Conservation (phyloP, 306 rosid genomes). For the Fragaria iinumae region DNA sequence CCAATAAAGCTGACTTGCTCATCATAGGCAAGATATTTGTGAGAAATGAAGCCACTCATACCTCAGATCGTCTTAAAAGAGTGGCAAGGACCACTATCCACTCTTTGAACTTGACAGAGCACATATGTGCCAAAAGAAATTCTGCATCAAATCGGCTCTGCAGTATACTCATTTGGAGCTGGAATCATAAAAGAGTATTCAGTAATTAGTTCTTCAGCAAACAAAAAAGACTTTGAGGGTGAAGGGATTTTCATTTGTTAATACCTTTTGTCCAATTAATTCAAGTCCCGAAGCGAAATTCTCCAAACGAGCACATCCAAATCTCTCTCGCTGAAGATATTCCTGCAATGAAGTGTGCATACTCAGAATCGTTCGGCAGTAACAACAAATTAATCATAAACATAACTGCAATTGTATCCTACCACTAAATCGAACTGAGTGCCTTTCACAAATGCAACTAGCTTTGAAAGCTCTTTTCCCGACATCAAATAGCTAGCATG, state of each 20-base stretch:
- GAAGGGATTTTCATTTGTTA: slow-evolving; percentile 17
- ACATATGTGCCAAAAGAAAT: slow-evolving; percentile 91
- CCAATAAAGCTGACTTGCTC: slow-evolving; percentile 3
- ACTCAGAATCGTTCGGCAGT: slow-evolving; percentile 19
- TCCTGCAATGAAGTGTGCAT: slow-evolving; percentile 53
- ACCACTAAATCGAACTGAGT: slow-evolving; percentile 98
- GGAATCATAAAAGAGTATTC: slow-evolving; percentile 33
- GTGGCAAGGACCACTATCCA: slow-evolving; percentile 99
- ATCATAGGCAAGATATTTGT: slow-evolving; percentile 21
- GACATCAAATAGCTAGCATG: slow-evolving; percentile 96
- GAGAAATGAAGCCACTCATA: slow-evolving; percentile 32
- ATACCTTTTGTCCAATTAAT: slow-evolving; percentile 81
- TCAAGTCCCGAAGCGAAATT: slow-evolving; percentile 93
- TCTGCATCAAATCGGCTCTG: slow-evolving; percentile 97
- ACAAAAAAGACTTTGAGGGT: neutral
- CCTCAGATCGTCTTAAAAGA: slow-evolving; percentile 88
- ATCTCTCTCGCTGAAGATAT: slow-evolving; percentile 87
- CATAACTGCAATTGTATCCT: slow-evolving; percentile 23
- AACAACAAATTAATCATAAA: slow-evolving; percentile 4
- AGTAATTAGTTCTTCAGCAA: neutral
- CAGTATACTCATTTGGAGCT: slow-evolving; percentile 88
- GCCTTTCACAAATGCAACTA: slow-evolving; percentile 95
- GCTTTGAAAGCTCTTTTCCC: slow-evolving; percentile 94
- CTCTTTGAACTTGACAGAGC: slow-evolving; percentile 95
- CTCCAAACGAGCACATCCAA: slow-evolving; percentile 86